A percentile compares a stretch with the other conserved stretches of the same genome.
Conservation (phyloP, 2,329 filamentous ascomycete genomes). For the Colletotrichum echinochloae region DNA sequence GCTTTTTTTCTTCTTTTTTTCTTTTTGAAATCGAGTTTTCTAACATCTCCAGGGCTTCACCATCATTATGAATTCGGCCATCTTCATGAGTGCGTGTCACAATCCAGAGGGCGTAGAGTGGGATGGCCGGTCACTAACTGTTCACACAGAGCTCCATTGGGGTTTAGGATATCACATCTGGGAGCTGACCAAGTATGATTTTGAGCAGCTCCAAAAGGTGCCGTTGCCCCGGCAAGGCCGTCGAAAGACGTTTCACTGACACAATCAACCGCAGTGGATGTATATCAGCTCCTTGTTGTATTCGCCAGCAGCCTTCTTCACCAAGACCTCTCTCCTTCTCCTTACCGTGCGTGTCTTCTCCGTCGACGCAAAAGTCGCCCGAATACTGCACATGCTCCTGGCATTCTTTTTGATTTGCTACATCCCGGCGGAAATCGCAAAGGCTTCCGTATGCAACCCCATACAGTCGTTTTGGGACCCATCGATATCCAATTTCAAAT, state of each 20-base stretch:
- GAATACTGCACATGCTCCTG: constrained; percentile 46
- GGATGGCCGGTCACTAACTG: neutral
- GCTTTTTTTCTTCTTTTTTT: neutral
- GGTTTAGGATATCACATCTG: constrained; percentile 31
- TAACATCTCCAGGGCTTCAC: constrained; percentile 31
- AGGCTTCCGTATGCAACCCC: constrained; percentile 45
- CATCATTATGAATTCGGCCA: constrained; percentile 23
- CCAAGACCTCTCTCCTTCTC: constrained; percentile 48
- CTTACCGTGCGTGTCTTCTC: constrained; percentile 49
- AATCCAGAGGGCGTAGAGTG: neutral
- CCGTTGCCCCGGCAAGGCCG: rapidly evolving
- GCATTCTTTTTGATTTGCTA: constrained; percentile 45
- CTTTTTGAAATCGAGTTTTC: no score
- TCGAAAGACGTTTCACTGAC: neutral
- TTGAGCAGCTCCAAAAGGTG: constrained; percentile 26
- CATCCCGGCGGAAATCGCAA: constrained; percentile 46
- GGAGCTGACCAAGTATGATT: constrained; percentile 28
- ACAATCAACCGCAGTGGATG: constrained; percentile 42
- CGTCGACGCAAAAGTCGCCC: constrained; percentile 43
- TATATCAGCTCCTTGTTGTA: constrained; percentile 47
- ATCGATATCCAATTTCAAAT: constrained; percentile 38
- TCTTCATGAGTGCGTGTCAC: constrained; percentile 27
- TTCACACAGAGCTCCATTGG: constrained; percentile 17
- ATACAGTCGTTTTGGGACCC: constrained; percentile 45
- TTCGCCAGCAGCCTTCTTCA: constrained; percentile 47